Conservation (phyloP, 805 yeast species). For the Candida patagonica region DNA sequence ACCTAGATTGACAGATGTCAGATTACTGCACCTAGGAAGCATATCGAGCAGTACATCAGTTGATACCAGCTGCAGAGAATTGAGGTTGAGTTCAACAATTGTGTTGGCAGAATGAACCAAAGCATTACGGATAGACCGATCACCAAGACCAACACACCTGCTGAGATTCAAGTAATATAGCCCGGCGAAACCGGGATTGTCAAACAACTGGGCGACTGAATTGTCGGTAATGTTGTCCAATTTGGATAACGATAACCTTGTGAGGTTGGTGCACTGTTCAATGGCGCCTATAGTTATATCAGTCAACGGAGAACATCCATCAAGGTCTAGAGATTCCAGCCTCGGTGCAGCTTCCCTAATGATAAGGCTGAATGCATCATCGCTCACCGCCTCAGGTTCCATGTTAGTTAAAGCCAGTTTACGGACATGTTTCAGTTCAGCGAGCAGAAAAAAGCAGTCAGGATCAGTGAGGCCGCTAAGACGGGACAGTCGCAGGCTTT, state of each 20-base stretch:
- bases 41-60: constrained; percentile 25
- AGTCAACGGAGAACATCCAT: constrained; percentile 66
- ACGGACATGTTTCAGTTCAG: constrained; percentile 47
- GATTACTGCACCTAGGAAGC: constrained; percentile 39
- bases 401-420: constrained; percentile 50
- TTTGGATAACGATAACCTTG: constrained; percentile 46
- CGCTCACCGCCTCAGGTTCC: constrained; percentile 42
- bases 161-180: constrained; percentile 32
- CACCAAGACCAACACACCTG: constrained; percentile 59
- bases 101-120: constrained; percentile 56
- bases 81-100: constrained; percentile 59
- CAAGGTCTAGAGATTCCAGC: constrained; percentile 48
- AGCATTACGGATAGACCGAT: constrained; percentile 50
- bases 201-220: constrained; percentile 52
- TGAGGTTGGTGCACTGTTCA: constrained; percentile 45
- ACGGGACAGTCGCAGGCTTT: constrained; percentile 51
- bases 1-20: constrained; percentile 66
- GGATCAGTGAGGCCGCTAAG: constrained; percentile 61
- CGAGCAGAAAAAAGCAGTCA: constrained; percentile 51
- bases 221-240: constrained; percentile 62
- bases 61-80: constrained; percentile 57
- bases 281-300: constrained; percentile 55
- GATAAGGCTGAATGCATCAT: constrained; percentile 54
- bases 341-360: constrained; percentile 45
- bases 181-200: constrained; percentile 18